Evolutionary conservation across 2,329 filamentous ascomycete species (phyloP).

Genomic region (Blastomyces gilchristii): DNA sequence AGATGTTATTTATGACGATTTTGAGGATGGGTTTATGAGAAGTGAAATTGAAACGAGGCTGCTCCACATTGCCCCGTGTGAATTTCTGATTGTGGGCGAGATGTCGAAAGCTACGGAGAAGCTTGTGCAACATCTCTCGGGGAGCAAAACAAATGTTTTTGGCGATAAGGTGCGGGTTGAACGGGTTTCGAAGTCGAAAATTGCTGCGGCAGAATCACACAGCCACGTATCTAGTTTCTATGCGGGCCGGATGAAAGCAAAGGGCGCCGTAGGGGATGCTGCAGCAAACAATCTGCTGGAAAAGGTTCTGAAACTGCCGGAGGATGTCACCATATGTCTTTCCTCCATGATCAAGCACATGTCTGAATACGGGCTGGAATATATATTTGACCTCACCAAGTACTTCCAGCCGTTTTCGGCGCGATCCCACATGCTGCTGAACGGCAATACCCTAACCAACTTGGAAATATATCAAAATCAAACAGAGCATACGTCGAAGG

Average conservation of each 20-base stretch:
- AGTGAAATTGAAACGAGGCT: conserved; percentile 93
- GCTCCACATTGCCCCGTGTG: conserved; percentile 88
- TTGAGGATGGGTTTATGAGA: conserved; percentile 96
- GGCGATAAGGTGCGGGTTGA: conserved; percentile 85
- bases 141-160: conserved; percentile 82
- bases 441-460: conserved; percentile 86
- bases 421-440: conserved; percentile 88
- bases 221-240: conserved; percentile 92
- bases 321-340: conserved; percentile 79
- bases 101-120: conserved; percentile 88
- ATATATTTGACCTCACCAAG: conserved; percentile 91
- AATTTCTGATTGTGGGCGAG: conserved; percentile 85
- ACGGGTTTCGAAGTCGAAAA: conserved; percentile 62
- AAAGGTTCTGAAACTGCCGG: conserved; percentile 73
- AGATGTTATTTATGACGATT: conserved; percentile 90
- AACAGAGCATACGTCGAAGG: conserved; percentile 73
- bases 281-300: conserved; percentile 60
- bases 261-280: conserved; percentile 43
- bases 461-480: conserved; percentile 93
- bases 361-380: conserved; percentile 82
- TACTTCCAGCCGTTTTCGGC: conserved; percentile 96
- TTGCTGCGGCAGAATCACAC: conserved; percentile 71
- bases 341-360: conserved; percentile 95
- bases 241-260: conserved; percentile 65
- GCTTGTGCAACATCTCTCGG: conserved; percentile 77